Evolutionary conservation across 139 green algal species (phyloP), one percentile per base, ranked within the genome.

Genomic region (Bryopsis sp.): DNA sequence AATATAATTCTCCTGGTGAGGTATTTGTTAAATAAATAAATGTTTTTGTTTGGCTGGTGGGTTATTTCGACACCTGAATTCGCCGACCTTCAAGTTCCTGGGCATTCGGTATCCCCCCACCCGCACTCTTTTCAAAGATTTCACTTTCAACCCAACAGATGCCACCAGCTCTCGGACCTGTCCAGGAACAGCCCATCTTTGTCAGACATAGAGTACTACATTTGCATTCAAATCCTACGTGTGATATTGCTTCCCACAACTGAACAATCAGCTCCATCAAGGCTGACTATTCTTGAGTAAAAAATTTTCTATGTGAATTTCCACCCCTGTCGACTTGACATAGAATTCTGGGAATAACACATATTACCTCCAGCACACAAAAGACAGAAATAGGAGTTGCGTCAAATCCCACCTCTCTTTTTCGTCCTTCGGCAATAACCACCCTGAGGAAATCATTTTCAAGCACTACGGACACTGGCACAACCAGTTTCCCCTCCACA

Each of bases 21-120:
- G n/a, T n/a, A n/a, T n/a, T n/a, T n/a, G n/a, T n/a, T n/a, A n/a
- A n/a, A n/a, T n/a, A n/a, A n/a, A n/a, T n/a, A n/a, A n/a, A n/a
- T n/a, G n/a, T n/a, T n/a, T n/a, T n/a, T n/a, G n/a, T n/a, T n/a
- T n/a, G n/a, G n/a, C n/a, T n/a, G n/a, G n/a, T n/a, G n/a, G n/a
- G n/a, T n/a, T n/a, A n/a, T n/a, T n/a, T n/a, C n/a, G n/a, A n/a
- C n/a, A 87, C 79, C 33, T 68, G 78, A 86, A 88, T 1, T 75
- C 32, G 2, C 88, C 90, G 26, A 88, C 61, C 19, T 60, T 62
- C n/a, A 95, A 64, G 31, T 75, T 73, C 0, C 35, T 66, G 0
- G 89, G 89, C 74, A 97, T 70, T 1, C 83, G 58, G 65, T 85
- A 89, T 34, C 85, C 89, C 46, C 92, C 92, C 2, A 97, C 76